Evolutionary conservation across 192 early-diverging fungal species (phyloP).

Genomic region (Spizellomyces sp.): DNA sequence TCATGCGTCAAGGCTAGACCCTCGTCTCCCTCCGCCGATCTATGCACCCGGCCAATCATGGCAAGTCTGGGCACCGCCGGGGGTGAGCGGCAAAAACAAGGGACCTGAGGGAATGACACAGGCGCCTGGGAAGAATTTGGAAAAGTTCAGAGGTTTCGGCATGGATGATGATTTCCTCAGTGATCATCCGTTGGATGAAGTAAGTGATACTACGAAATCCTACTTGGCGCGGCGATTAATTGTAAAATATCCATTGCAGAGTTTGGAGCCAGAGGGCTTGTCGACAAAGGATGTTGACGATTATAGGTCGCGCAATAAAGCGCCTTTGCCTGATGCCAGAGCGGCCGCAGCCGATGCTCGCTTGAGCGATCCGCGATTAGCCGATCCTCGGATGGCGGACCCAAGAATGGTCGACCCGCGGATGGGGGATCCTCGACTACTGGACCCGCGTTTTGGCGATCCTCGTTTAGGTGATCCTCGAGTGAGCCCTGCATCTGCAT

Average conservation of each 20-base stretch:
- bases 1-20: constrained; percentile 59
- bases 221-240: not conserved
- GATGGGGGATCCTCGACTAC: too few relatives aligned
- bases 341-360: not conserved
- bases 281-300: constrained; percentile 25
- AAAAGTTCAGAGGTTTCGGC: constrained; percentile 30
- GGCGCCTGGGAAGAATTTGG: constrained; percentile 16
- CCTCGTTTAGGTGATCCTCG: constrained; percentile 12
- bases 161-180: constrained; percentile 32
- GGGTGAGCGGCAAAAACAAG: constrained; percentile 5
- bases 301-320: not conserved
- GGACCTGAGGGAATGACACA: constrained; percentile 11
- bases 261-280: constrained; percentile 34
- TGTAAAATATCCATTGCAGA: not conserved
- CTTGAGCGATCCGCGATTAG: not conserved
- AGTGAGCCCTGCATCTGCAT: not conserved
- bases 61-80: constrained; percentile 61
- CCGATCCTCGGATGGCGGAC: constrained; percentile 7
- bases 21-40: constrained; percentile 56
- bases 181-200: constrained; percentile 39
- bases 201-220: constrained; percentile 6
- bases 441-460: not conserved
- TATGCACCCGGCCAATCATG: constrained; percentile 71
- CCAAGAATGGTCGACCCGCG: too few relatives aligned
- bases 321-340: not conserved